phyloP scores from a whole-genome alignment of 2,329 filamentous ascomycete genomes.

The Mycosphaerella arachidis region DNA sequence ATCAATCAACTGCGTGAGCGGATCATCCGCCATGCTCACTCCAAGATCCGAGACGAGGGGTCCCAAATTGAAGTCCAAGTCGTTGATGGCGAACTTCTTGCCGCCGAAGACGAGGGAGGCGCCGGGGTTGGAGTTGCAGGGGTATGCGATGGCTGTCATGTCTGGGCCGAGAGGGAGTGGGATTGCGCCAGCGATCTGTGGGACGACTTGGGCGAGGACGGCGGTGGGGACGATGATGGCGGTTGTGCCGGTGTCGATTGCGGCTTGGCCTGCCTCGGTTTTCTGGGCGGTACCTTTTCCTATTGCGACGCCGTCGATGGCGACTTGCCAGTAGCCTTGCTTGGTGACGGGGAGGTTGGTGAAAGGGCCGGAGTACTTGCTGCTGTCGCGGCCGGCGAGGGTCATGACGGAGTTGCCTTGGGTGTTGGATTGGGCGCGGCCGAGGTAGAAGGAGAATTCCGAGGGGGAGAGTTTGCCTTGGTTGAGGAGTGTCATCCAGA shows the following conservation, averaged over 20 bases:
- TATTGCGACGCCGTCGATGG: slow-evolving; percentile 20
- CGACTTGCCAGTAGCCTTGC: slow-evolving; percentile 27
- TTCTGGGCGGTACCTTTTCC: slow-evolving; percentile 7
- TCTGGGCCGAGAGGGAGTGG: slow-evolving; percentile 22
- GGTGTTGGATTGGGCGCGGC: slow-evolving; percentile 21
- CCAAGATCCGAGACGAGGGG: background rate
- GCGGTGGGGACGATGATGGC: slow-evolving; percentile 32
- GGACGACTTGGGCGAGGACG: slow-evolving; percentile 30
- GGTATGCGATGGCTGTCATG: slow-evolving; percentile 30
- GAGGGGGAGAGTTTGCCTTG: slow-evolving; percentile 20
- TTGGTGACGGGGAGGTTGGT: slow-evolving; percentile 24
- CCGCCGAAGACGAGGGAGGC: slow-evolving; percentile 27
- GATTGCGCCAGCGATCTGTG: slow-evolving; percentile 31
- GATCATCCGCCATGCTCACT: no score
- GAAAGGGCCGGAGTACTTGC: slow-evolving; percentile 21
- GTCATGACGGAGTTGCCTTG: slow-evolving; percentile 22
- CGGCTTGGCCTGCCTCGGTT: slow-evolving; percentile 18
- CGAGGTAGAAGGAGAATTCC: slow-evolving; percentile 30
- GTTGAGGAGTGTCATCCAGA: slow-evolving; percentile 25
- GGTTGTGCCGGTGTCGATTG: slow-evolving; percentile 30
- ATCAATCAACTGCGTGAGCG: no score
- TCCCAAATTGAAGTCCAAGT: slow-evolving; percentile 19
- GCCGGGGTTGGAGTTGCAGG: slow-evolving; percentile 29
- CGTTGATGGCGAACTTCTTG: slow-evolving; percentile 24
- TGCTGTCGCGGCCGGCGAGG: slow-evolving; percentile 24